Evolutionary conservation across 257 asterid genomes (phyloP).

Genomic region (Plantago ovata): DNA sequence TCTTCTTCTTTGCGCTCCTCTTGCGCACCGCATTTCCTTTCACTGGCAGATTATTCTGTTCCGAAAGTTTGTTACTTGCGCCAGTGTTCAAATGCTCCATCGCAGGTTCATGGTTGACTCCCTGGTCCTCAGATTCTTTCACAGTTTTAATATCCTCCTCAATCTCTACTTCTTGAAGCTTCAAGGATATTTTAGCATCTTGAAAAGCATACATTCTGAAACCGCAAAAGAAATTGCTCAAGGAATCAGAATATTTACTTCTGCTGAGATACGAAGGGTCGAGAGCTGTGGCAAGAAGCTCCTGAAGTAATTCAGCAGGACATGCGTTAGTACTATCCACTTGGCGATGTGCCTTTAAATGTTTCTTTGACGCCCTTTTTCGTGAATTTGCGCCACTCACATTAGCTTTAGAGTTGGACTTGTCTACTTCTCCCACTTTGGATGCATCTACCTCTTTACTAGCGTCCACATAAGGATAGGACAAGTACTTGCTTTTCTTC

Average conservation of each 20-base stretch:
- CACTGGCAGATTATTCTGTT: constrained; percentile 5
- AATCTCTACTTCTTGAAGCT: constrained; percentile 11
- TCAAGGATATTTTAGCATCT: constrained; percentile 28
- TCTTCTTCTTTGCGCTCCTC: constrained; percentile 28
- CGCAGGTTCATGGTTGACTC: constrained; percentile 11
- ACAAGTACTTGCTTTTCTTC: constrained; percentile 80
- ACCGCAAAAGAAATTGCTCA: constrained; percentile 40
- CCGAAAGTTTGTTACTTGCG: constrained; percentile 10
- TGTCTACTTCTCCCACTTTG: constrained; percentile 25
- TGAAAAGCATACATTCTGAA: constrained; percentile 51
- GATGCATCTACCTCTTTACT: constrained; percentile 21
- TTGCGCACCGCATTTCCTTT: constrained; percentile 17
- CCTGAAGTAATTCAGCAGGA: constrained; percentile 49
- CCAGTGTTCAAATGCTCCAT: constrained; percentile 15
- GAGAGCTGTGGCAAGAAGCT: constrained; percentile 43
- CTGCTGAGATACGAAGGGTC: constrained; percentile 29
- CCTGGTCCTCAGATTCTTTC: constrained; percentile 18
- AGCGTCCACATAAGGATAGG: constrained; percentile 63
- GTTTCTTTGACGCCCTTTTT: constrained; percentile 30
- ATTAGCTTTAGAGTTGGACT: constrained; percentile 13
- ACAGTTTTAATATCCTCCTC: constrained; percentile 15
- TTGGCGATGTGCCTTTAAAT: constrained; percentile 24
- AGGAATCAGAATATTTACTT: constrained; percentile 40
- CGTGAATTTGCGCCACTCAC: constrained; percentile 18
- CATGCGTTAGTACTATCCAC: constrained; percentile 33